These are phyloP conservation scores for Fomitopsis schrenkii DNA, from an alignment of 1,284 basidiomycete species.

Conservation along the genomic window DNA sequence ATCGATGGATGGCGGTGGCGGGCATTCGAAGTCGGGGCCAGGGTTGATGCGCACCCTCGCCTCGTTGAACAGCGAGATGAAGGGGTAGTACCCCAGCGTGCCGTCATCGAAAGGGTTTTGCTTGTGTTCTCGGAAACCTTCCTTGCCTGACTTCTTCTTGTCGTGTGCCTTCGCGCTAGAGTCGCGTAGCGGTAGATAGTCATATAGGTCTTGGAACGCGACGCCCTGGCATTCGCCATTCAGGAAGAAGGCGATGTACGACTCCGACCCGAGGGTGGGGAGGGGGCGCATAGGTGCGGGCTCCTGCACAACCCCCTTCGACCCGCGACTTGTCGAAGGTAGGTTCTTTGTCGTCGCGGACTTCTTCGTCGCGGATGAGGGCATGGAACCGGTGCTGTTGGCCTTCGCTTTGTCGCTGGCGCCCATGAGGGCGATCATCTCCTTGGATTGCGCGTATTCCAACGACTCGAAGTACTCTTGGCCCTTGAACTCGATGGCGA, in stretches of 20 bases:
- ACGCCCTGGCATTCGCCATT: conserved; percentile 86
- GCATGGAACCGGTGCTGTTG: conserved; percentile 51
- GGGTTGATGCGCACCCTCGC: conserved; percentile 85
- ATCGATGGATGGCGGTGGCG: conserved; percentile 75
- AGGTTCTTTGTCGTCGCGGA: conserved; percentile 62
- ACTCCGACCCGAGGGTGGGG: conserved; percentile 62
- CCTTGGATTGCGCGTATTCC: conserved; percentile 89
- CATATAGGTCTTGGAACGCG: conserved; percentile 88
- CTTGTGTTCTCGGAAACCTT: conserved; percentile 69
- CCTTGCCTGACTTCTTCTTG: conserved; percentile 49
- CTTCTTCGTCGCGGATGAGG: conserved; percentile 59
- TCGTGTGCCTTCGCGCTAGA: conserved; percentile 49
- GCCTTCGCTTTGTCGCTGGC: conserved; percentile 41
- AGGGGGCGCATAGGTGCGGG: conserved; percentile 56
- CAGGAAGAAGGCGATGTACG: conserved; percentile 86
- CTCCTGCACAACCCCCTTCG: conserved; percentile 25
- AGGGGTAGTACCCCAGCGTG: conserved; percentile 92
- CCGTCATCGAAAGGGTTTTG: conserved; percentile 94
- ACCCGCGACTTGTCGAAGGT: conserved; percentile 34
- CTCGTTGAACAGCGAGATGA: conserved; percentile 91
- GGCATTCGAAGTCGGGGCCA: conserved; percentile 80
- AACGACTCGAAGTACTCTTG: conserved; percentile 95
- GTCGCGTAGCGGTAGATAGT: conserved; percentile 83
- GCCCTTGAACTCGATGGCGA: conserved; percentile 93
- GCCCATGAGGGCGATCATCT: conserved; percentile 89